Conservation (phyloP, 2,329 filamentous ascomycete species). For the Scytalidium lignicola region DNA sequence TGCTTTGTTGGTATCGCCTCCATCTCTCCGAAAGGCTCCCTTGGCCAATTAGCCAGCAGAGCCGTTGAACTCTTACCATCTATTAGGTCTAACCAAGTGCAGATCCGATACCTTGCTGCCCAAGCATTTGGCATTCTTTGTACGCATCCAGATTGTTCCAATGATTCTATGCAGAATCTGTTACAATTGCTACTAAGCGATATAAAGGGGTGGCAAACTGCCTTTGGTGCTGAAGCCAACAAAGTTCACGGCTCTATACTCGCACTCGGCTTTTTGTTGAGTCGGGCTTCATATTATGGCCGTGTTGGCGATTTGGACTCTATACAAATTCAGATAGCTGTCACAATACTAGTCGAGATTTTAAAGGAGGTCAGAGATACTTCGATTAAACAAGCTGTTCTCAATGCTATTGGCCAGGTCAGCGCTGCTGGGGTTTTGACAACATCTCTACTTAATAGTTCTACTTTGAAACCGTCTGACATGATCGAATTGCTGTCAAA, state of each 20-base stretch:
- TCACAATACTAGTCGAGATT: conserved; percentile 43
- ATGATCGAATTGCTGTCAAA: conserved; percentile 59
- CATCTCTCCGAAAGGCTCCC: conserved; percentile 42
- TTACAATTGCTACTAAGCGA: conserved; percentile 42
- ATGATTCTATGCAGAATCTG: conserved; percentile 35
- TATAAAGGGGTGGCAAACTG: conserved; percentile 43
- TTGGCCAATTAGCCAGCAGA: conserved; percentile 45
- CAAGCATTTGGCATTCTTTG: conserved; percentile 71
- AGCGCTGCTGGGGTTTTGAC: conserved; percentile 51
- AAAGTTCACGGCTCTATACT: conserved; percentile 56
- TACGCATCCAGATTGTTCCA: conserved; percentile 52
- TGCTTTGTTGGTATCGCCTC: conserved; percentile 50
- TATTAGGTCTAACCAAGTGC: conserved; percentile 66
- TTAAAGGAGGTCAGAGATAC: conserved; percentile 49
- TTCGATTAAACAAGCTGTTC: conserved; percentile 51
- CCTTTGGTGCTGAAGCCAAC: conserved; percentile 55
- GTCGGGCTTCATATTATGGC: conserved; percentile 47
- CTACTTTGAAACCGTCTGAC: conserved; percentile 11
- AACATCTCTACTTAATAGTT: conserved; percentile 14
- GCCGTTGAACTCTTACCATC: conserved; percentile 51
- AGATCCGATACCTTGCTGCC: conserved; percentile 61
- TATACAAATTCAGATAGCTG: conserved; percentile 34
- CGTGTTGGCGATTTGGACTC: conserved; percentile 28
- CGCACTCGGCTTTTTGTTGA: conserved; percentile 52
- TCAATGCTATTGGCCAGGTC: conserved; percentile 55